Base-by-base conservation (phyloP, 768 basidiomycete genomes). In the Tylopilus cervinicoccineus region DNA sequence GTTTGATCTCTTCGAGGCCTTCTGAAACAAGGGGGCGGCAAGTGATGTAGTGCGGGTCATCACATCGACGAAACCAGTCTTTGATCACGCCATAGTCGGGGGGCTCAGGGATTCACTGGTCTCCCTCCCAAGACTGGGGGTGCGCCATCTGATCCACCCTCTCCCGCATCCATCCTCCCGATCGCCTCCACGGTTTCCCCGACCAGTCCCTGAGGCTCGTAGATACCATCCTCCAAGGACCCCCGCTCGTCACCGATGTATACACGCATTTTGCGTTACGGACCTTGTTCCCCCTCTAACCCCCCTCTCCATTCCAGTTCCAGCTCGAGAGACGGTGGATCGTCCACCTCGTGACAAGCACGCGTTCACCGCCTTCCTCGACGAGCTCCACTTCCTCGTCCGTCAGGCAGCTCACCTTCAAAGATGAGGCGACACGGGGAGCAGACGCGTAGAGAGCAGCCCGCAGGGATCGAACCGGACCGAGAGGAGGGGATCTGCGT, bases 201-300 rank as follows among this genome's bases (percentile, higher is more conserved):
- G 5, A 51, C 44, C 4, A 43, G 37, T n/a, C 4, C 3, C 6
- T 10, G 5, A 1, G 36, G 42, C 11, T 32, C 23, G 1, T 23
- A 40, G 4, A 8, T 4, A 17, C 22, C 36, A 4, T 41, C 19
- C 11, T 1, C 10, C 3, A 2, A n/a, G 0, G 27, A 11, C n/a
- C 16, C 1, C n/a, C n/a, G 14, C 11, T 7, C 2, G 13, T 40
- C 26, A 47, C 37, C 2, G 40, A 27, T 2, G 47, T 58, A 24
- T 58, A 51, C 7, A 50, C 2, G 38, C 50, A 59, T 19, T 28
- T 48, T 22, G 57, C 50, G 16, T 52, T n/a, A 50, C 4, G 36
- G 43, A 2, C 56, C 32, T 4, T 38, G 22, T n/a, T 38, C 44
- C 13, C 10, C 31, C 20, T 14, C 9, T 14, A 10, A 39, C 6